Evolutionary conservation across 1,284 basidiomycete genomes (phyloP).

Genomic region (Cryptococcus sp.): DNA sequence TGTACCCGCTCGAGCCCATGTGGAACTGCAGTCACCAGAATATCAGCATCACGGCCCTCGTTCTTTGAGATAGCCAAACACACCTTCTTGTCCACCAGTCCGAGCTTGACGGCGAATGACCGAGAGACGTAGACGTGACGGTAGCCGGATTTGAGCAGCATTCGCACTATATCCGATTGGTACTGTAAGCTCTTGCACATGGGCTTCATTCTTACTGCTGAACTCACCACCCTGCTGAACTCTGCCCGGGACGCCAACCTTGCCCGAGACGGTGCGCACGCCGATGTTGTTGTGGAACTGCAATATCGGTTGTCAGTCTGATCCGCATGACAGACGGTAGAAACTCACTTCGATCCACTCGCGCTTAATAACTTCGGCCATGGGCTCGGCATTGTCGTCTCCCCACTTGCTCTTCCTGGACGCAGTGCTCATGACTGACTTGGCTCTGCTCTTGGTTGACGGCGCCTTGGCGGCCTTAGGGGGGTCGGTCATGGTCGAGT

Average conservation of each 20-base stretch:
- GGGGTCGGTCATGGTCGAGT: too few species aligned
- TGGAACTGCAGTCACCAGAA: conserved; percentile 22
- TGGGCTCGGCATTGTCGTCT: conserved; percentile 46
- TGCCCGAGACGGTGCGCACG: conserved; percentile 87
- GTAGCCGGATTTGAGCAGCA: conserved; percentile 92
- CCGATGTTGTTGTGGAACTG: conserved; percentile 85
- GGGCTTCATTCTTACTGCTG: conserved; percentile 7
- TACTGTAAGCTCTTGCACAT: too few species aligned
- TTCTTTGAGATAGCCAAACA: conserved; percentile 7
- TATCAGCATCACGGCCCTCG: conserved; percentile 7
- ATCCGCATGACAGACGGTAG: neutral
- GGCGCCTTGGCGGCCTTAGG: neutral
- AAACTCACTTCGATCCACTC: conserved; percentile 43
- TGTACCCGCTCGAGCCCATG: conserved; percentile 49
- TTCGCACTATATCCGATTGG: conserved; percentile 63
- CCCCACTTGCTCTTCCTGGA: conserved; percentile 46
- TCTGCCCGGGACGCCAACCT: conserved; percentile 87
- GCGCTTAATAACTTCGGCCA: conserved; percentile 41
- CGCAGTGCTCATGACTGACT: conserved; percentile 29
- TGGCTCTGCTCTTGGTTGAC: conserved; percentile 10
- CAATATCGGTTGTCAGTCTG: conserved; percentile 6
- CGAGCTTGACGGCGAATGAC: conserved; percentile 84
- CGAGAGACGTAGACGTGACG: conserved; percentile 93
- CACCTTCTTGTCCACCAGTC: conserved; percentile 72
- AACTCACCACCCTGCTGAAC: conserved; percentile 33